These are phyloP conservation scores for Komagataella pseudopastoris DNA, from an alignment of 805 yeast genomes.

Conservation along the genomic window DNA sequence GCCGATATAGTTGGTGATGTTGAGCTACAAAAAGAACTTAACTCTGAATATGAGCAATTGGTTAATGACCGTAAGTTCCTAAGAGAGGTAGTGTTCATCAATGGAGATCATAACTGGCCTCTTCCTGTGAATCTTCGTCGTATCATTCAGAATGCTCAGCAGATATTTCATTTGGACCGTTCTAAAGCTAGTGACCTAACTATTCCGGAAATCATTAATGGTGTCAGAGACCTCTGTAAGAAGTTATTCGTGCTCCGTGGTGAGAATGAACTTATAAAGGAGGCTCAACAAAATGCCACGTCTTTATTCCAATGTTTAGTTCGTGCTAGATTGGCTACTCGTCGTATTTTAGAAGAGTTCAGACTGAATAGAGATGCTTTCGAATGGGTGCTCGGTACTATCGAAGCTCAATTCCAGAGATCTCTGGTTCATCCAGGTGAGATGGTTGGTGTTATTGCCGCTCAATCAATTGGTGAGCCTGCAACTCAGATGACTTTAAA, in stretches of 20 bases:
- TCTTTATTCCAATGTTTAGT: conserved; percentile 80
- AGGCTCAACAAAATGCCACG: conserved; percentile 91
- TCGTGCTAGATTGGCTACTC: conserved; percentile 82
- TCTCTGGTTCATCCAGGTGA: conserved; percentile 94
- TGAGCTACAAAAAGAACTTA: conserved; percentile 66
- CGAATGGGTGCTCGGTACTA: conserved; percentile 92
- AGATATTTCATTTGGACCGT: conserved; percentile 88
- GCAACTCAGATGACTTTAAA: conserved; percentile 97
- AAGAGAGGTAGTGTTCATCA: conserved; percentile 70
- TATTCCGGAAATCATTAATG: conserved; percentile 62
- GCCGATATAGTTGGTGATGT: conserved; percentile 84
- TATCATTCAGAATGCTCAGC: conserved; percentile 93
- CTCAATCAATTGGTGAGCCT: conserved; percentile 97
- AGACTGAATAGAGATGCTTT: conserved; percentile 75
- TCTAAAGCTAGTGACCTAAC: conserved; percentile 83
- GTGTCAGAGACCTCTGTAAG: conserved; percentile 56
- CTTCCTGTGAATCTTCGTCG: conserved; percentile 95
- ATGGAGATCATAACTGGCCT: conserved; percentile 96
- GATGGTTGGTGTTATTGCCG: conserved; percentile 97
- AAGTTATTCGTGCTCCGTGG: conserved; percentile 77
- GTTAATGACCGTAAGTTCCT: conserved; percentile 63
- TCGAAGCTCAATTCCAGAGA: conserved; percentile 86
- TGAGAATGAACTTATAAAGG: conserved; percentile 50
- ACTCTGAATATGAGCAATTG: conserved; percentile 74
- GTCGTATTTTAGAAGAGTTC: conserved; percentile 87